These are phyloP conservation scores for grape (Vitis vinifera) DNA, from an alignment of 164 flowering plant species.

Conservation along the genomic window ASM3070453v1 NC_081811.1:11694501-11695000, in stretches of 20 bases:
- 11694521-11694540: no score
- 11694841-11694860: neutral
- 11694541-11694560: constrained; percentile 61
- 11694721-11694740: constrained; percentile 74
- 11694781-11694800: constrained; percentile 62
- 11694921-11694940: no score
- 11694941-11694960: no score
- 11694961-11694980: no score
- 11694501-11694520: no score
- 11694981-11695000: no score
- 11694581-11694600: constrained; percentile 84
- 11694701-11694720: constrained; percentile 58
- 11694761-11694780: constrained; percentile 50
- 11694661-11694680: constrained; percentile 79
- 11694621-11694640: constrained; percentile 90
- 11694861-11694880: no score
- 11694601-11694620: constrained; percentile 79
- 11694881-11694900: no score
- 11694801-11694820: constrained; percentile 55
- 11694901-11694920: no score
- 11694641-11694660: constrained; percentile 32
- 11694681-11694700: constrained; percentile 58
- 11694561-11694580: constrained; percentile 74
- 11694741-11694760: constrained; percentile 86
- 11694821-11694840: constrained; percentile 65